These are phyloP conservation scores for Marchantia paleacea DNA, from an alignment of 225 moss, liverwort and hornwort species.

Conservation along the genomic window DNA sequence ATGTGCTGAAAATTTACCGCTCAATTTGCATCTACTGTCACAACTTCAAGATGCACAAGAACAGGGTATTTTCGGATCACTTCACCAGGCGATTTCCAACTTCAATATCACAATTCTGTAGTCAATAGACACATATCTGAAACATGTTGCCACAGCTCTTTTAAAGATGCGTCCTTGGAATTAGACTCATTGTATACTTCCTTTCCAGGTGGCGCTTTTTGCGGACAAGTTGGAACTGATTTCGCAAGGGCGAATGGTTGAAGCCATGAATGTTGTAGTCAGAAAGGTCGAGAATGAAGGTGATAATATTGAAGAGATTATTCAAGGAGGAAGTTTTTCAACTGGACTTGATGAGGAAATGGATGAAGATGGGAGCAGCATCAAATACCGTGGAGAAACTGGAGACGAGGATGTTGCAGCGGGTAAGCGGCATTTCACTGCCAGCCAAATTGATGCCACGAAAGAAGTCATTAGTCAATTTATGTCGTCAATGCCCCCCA, in stretches of 20 bases:
- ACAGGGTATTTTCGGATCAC: slow-evolving; percentile 48
- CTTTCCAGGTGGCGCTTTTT: slow-evolving; percentile 58
- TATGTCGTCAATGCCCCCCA: slow-evolving; percentile 54
- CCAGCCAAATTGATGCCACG: slow-evolving; percentile 71
- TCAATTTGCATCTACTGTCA: slow-evolving; percentile 87
- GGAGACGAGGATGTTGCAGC: slow-evolving; percentile 32
- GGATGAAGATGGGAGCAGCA: slow-evolving; percentile 23
- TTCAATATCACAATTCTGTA: neutral
- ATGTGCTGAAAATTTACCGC: slow-evolving; percentile 74
- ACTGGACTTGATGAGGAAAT: slow-evolving; percentile 59
- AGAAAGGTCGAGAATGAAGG: slow-evolving; percentile 26
- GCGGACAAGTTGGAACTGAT: slow-evolving; percentile 76
- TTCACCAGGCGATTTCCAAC: neutral
- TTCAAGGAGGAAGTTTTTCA: slow-evolving; percentile 38
- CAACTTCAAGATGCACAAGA: slow-evolving; percentile 85
- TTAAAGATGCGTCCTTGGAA: neutral
- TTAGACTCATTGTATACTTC: neutral
- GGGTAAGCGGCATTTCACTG: slow-evolving; percentile 52
- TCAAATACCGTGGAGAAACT: slow-evolving; percentile 37
- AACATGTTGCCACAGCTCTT: neutral
- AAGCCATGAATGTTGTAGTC: slow-evolving; percentile 66
- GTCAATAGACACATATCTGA: neutral
- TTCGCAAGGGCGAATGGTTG: slow-evolving; percentile 85
- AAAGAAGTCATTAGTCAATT: slow-evolving; percentile 68
- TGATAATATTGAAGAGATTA: slow-evolving; percentile 36